Percentiles rank a stretch among this genome's conserved stretches.
These are phyloP conservation scores for Parastagonospora avenae DNA, from an alignment of 2,329 filamentous ascomycete species.

Conservation along the genomic window DNA sequence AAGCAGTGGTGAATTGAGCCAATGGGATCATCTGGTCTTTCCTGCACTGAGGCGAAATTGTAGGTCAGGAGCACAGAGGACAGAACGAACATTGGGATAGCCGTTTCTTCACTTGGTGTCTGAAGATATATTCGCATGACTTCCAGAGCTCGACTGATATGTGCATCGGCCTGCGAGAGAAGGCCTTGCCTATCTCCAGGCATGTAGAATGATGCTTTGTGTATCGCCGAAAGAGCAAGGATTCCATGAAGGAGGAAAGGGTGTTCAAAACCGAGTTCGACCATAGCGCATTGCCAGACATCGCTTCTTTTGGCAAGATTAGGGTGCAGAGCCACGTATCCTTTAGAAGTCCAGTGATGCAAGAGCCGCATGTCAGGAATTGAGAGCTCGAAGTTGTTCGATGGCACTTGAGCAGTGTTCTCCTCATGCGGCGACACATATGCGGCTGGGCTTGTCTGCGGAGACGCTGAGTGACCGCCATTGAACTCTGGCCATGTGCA, in stretches of 20 bases:
- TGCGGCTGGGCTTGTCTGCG: constrained; percentile 19
- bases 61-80: constrained; percentile 35
- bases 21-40: constrained; percentile 35
- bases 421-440: constrained; percentile 15
- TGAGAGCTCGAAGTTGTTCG: constrained; percentile 21
- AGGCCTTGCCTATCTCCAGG: constrained; percentile 26
- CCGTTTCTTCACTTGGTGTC: constrained; percentile 21
- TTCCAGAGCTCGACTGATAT: constrained; percentile 32
- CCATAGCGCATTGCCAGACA: constrained; percentile 25
- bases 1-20: constrained; percentile 36
- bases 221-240: constrained; percentile 36
- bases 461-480: constrained; percentile 24
- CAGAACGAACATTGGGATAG: constrained; percentile 38
- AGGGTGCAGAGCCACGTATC: constrained; percentile 25
- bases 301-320: constrained; percentile 11
- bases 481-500: constrained; percentile 32
- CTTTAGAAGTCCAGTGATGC: constrained; percentile 35
- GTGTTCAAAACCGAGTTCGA: constrained; percentile 33
- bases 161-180: constrained; percentile 32
- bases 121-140: constrained; percentile 30
- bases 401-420: constrained; percentile 7
- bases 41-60: constrained; percentile 35
- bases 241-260: constrained; percentile 37
- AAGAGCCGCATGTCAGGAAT: constrained; percentile 36
- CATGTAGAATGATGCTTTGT: constrained; percentile 28